phyloP scores from a whole-genome alignment of 192 early-diverging fungal genomes.

The Phycomyces blakesleeanus region DNA sequence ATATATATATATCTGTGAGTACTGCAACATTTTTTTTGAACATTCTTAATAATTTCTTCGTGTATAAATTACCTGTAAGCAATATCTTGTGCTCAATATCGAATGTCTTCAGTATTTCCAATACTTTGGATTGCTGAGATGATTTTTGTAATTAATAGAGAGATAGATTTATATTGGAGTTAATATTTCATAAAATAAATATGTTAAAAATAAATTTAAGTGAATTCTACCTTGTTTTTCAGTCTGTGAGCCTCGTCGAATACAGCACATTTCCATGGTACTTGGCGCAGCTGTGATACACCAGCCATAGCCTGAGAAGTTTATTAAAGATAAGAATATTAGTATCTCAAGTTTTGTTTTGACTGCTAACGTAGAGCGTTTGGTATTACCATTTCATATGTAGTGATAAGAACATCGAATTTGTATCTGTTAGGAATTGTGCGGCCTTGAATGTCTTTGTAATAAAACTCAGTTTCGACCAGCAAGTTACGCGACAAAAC shows the following conservation, averaged over 20 bases:
- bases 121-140: slow-evolving; percentile 63
- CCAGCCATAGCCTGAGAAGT: slow-evolving; percentile 42
- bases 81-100: slow-evolving; percentile 74
- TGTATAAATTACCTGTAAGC: slow-evolving; percentile 54
- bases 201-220: no score
- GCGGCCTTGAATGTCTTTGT: slow-evolving; percentile 50
- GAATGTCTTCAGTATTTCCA: slow-evolving; percentile 71
- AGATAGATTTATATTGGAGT: neutral
- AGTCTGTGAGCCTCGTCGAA: slow-evolving; percentile 86
- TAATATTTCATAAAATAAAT: neutral
- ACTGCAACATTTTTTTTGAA: no score
- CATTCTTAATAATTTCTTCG: neutral
- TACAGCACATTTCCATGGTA: slow-evolving; percentile 68
- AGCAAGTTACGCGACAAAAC: slow-evolving; percentile 66
- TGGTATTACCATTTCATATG: slow-evolving; percentile 51
- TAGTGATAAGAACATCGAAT: slow-evolving; percentile 60
- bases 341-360: slow-evolving; percentile 8
- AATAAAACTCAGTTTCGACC: slow-evolving; percentile 80
- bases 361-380: neutral
- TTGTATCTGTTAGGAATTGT: slow-evolving; percentile 49
- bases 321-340: slow-evolving; percentile 1
- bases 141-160: neutral
- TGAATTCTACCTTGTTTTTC: slow-evolving; percentile 71
- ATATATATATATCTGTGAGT: no score
- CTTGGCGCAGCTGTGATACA: slow-evolving; percentile 63